phyloP scores from a whole-genome alignment of 139 green algal genomes.

The Auxenochlorella pyrenoidosa region DNA sequence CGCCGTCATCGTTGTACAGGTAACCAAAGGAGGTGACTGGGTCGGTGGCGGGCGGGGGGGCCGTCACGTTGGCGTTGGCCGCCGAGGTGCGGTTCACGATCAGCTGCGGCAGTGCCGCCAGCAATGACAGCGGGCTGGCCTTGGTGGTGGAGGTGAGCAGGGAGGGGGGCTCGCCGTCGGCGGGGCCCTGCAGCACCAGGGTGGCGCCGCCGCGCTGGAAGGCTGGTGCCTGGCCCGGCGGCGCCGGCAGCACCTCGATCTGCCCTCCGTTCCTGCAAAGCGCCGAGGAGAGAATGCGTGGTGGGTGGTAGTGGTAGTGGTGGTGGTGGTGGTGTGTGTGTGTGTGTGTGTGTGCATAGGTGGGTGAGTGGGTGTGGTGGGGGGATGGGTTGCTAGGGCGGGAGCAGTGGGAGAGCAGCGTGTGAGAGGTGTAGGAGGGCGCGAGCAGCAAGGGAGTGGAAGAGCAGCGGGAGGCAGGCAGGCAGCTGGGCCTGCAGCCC shows the following conservation, averaged over 20 bases:
- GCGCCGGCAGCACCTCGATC: neutral
- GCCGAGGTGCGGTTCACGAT: neutral
- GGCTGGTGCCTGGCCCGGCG: neutral
- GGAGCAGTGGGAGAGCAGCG: neutral
- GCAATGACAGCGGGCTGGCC: neutral
- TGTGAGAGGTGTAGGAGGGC: too few relatives aligned
- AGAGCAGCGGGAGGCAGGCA: too few relatives aligned
- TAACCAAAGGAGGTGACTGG: neutral
- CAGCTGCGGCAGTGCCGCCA: neutral
- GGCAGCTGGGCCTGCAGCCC: too few relatives aligned
- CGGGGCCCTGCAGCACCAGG: neutral
- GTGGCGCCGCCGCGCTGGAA: neutral
- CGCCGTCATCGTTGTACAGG: slow-evolving; percentile 39
- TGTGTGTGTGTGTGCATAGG: too few relatives aligned
- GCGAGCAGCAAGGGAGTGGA: neutral
- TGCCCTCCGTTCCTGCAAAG: neutral
- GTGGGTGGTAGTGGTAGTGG: neutral
- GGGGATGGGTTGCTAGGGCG: neutral
- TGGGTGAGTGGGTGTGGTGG: too few relatives aligned
- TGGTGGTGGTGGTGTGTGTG: neutral
- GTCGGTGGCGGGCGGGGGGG: neutral
- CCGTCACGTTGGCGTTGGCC: neutral
- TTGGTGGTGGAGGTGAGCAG: neutral
- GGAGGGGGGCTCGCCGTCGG: neutral
- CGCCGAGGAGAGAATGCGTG: too few relatives aligned